These are phyloP conservation scores for Phialocephala subalpina DNA, from an alignment of 2,329 filamentous ascomycete genomes.

Conservation along the genomic window DNA sequence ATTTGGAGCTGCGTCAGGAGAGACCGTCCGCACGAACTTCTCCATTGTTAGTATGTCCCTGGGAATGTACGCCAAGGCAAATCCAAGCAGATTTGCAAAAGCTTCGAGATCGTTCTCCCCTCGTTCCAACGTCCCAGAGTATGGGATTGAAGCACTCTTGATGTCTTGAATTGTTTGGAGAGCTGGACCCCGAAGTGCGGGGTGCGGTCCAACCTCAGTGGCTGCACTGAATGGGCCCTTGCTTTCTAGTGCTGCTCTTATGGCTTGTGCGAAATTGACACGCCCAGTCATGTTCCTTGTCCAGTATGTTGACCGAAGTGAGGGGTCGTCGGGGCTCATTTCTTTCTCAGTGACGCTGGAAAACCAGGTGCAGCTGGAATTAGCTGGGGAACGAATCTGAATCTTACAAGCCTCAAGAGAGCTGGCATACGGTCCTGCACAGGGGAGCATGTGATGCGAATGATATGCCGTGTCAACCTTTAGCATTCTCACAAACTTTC, in stretches of 20 bases:
- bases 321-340: too few species aligned
- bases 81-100: slow-evolving; percentile 32
- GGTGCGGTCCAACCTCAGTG: slow-evolving; percentile 47
- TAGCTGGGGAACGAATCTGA: not conserved
- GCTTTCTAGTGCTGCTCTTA: too few species aligned
- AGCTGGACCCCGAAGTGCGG: slow-evolving; percentile 43
- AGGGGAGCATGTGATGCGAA: slow-evolving; percentile 30
- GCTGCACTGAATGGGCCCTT: slow-evolving; percentile 23
- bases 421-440: slow-evolving; percentile 12
- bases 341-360: not conserved
- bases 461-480: slow-evolving; percentile 39
- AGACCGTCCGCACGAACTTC: too few species aligned
- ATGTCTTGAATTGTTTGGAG: slow-evolving; percentile 27
- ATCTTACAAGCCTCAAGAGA: not conserved
- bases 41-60: too few species aligned
- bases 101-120: slow-evolving; percentile 29
- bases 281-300: too few species aligned
- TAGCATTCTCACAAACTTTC: slow-evolving; percentile 25
- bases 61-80: too few species aligned
- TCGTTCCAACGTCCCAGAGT: slow-evolving; percentile 17
- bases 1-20: too few species aligned
- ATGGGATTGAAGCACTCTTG: slow-evolving; percentile 13
- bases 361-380: not conserved
- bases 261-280: too few species aligned
- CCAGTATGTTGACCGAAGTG: too few species aligned